Evolutionary conservation across 2,329 filamentous ascomycete genomes (phyloP), one percentile per base, ranked within the genome.

Genomic region (Elsinoe necatrix): DNA sequence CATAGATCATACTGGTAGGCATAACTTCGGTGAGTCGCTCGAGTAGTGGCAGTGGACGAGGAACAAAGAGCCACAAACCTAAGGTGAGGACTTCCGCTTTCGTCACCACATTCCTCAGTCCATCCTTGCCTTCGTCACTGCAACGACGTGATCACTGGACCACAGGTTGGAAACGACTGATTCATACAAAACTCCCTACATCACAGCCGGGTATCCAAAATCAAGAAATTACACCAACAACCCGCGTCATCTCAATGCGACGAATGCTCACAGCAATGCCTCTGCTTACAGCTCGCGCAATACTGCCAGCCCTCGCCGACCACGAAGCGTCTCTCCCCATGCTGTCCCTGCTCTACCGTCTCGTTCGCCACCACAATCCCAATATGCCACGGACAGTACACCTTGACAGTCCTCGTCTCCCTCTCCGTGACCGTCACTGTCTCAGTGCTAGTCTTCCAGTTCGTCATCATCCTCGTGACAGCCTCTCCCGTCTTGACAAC

Each of bases 211-310:
- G 41, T 45, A 45, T 45, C 41, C 41, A 45, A 45, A 45, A 9
- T 14, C 12, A 25, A n/a, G 2, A 25, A 45, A 45, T 14, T 9
- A 4, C 20, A 25, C 20, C 11, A 25, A 9, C 16, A n/a, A 25
- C 41, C 12, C 3, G 8, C 41, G 12, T 20, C 20, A 25, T 27
- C 20, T 20, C 31, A 52, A 11, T 39, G 48, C 31, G 9, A 9
- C 18, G 48, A 29, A 39, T 34, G 29, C 20, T 52, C 48, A 20
- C 48, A 52, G 48, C 48, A 52, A 23, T 52, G 48, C 8, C 8
- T 39, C 48, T 52, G 48, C 20, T 16, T 52, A 18, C 48, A 52
- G 8, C n/a, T 21, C 16, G 8, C 16, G 12, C 48, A 52, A 34
- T 52, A 52, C 31, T 34, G 9, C 48, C 18, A 35, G 11, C 48